Evolutionary conservation across 805 yeast species (phyloP).

Genomic region (Suhomyces canberraensis): DNA sequence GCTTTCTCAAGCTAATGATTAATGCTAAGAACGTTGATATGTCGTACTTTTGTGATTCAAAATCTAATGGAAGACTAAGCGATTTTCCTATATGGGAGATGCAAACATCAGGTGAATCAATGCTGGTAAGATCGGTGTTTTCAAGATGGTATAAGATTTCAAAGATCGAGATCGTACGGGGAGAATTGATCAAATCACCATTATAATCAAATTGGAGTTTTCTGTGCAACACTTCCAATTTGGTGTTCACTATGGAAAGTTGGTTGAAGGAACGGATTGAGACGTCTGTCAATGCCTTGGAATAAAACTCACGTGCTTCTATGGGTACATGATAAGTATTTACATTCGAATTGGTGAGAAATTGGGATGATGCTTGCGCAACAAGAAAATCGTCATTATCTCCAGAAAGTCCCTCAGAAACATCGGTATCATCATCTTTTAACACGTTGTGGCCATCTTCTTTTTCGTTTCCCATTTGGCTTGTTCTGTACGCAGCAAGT

Average conservation of each 20-base stretch:
- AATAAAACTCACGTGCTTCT: slow-evolving; percentile 31
- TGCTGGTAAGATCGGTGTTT: neutral
- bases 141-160: slow-evolving; percentile 22
- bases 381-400: slow-evolving; percentile 23
- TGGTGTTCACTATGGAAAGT: slow-evolving; percentile 36
- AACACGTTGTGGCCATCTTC: slow-evolving; percentile 7
- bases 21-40: slow-evolving; percentile 37
- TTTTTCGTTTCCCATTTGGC: neutral
- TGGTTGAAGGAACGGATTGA: slow-evolving; percentile 40
- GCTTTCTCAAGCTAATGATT: slow-evolving; percentile 49
- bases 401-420: neutral
- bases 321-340: slow-evolving; percentile 37
- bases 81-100: slow-evolving; percentile 4
- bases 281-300: slow-evolving; percentile 34
- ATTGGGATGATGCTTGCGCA: slow-evolving; percentile 33
- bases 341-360: slow-evolving; percentile 31
- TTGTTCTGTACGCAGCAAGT: neutral
- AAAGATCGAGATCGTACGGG: slow-evolving; percentile 34
- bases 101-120: neutral
- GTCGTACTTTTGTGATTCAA: slow-evolving; percentile 11
- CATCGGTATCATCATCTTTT: slow-evolving; percentile 1
- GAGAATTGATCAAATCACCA: slow-evolving; percentile 27
- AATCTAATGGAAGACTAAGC: slow-evolving; percentile 5
- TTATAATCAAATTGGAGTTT: slow-evolving; percentile 38
- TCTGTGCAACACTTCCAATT: slow-evolving; percentile 47